phyloP scores from a whole-genome alignment of 805 yeast species.

The Ogataea trehaloabstinens region DNA sequence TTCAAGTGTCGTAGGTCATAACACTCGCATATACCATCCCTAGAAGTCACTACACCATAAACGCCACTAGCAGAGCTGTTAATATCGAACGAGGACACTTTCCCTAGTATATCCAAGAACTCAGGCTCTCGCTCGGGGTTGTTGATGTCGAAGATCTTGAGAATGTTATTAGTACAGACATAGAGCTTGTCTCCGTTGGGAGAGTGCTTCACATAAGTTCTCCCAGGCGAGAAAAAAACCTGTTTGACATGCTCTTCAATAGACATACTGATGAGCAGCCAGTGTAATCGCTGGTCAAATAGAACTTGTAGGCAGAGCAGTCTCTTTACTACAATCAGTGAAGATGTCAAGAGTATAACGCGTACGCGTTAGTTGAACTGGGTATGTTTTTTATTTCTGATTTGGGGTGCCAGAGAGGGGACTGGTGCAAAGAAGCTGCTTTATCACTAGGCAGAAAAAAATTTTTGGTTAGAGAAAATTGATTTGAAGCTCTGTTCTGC shows the following conservation, averaged over 20 bases:
- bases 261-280: slow-evolving; percentile 6
- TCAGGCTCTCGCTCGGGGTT: slow-evolving; percentile 60
- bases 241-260: slow-evolving; percentile 27
- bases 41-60: slow-evolving; percentile 34
- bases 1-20: slow-evolving; percentile 31
- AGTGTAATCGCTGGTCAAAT: neutral
- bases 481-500: no score
- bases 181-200: slow-evolving; percentile 35
- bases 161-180: slow-evolving; percentile 54
- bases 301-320: slow-evolving; percentile 2
- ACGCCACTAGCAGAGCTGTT: slow-evolving; percentile 17
- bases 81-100: slow-evolving; percentile 42
- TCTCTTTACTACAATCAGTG: neutral
- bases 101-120: slow-evolving; percentile 49
- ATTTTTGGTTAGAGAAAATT: no score
- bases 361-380: neutral
- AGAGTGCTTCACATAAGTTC: slow-evolving; percentile 21
- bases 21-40: slow-evolving; percentile 42
- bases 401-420: no score
- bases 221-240: slow-evolving; percentile 31
- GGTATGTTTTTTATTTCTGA: neutral
- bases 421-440: no score
- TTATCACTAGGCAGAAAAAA: no score
- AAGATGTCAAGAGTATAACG: neutral
- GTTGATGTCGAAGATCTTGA: slow-evolving; percentile 48